Evolutionary conservation across 495 filamentous ascomycete species (phyloP).

Genomic region (Penicillium silybi): DNA sequence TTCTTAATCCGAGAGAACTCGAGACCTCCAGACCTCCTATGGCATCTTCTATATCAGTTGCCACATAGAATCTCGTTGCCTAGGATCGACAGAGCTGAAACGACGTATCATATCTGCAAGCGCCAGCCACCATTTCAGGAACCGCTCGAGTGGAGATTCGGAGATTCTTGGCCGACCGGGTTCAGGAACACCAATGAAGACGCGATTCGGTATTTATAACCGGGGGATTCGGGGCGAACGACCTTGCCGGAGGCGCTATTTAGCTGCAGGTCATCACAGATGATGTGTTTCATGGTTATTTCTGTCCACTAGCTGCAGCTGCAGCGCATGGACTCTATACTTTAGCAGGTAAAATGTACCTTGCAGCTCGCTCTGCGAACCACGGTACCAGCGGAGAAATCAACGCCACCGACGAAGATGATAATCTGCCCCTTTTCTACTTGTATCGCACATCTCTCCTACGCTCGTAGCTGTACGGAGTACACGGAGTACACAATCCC

Average conservation of each 20-base stretch:
- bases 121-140: constrained; percentile 5
- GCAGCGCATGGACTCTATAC: too few species aligned
- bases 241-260: not conserved
- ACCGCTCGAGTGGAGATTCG: constrained; percentile 17
- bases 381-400: constrained; percentile 7
- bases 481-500: not conserved
- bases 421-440: constrained; percentile 1
- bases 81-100: not conserved
- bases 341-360: constrained; percentile 8
- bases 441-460: not conserved
- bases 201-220: not conserved
- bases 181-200: not conserved
- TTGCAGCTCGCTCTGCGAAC: constrained; percentile 12
- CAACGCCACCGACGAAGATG: constrained; percentile 10
- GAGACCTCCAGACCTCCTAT: too few species aligned
- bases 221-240: not conserved
- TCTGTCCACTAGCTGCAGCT: too few species aligned
- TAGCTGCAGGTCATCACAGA: not conserved
- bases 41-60: not conserved
- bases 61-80: not conserved
- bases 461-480: too few species aligned
- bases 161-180: too few species aligned
- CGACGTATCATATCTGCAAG: constrained; percentile 8
- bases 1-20: too few species aligned
- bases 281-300: not conserved